Evolutionary conservation across 371 early-diverging fungal species (phyloP).

Genomic region (Mortierella sp.): DNA sequence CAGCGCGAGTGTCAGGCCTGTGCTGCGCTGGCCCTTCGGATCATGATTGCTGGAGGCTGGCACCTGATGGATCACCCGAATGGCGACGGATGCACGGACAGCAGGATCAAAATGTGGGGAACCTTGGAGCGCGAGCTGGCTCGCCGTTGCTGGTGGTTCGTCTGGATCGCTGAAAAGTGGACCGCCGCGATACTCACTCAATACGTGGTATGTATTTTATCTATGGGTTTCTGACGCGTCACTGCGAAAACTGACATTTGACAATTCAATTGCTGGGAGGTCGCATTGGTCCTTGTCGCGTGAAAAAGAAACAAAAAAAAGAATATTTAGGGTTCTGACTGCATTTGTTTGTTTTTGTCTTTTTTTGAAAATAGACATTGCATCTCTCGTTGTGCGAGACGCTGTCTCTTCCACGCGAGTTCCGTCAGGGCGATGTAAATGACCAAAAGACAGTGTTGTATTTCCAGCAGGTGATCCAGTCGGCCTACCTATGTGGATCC

Average conservation of each 20-base stretch:
- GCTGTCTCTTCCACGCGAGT: slow-evolving; percentile 48
- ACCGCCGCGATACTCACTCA: slow-evolving; percentile 53
- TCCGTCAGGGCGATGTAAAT: slow-evolving; percentile 39
- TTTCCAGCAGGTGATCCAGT: slow-evolving; percentile 42
- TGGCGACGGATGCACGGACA: slow-evolving; percentile 57
- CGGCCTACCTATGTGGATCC: slow-evolving; percentile 46
- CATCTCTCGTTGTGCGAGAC: slow-evolving; percentile 57
- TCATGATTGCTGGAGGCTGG: slow-evolving; percentile 59
- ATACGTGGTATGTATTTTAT: slow-evolving; percentile 46
- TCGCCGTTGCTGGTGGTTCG: slow-evolving; percentile 58
- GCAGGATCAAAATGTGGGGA: slow-evolving; percentile 57
- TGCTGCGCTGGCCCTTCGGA: slow-evolving; percentile 50
- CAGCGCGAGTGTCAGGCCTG: slow-evolving; percentile 57
- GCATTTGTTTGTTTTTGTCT: neutral
- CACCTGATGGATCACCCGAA: slow-evolving; percentile 57
- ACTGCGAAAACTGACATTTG: neutral
- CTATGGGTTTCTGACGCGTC: neutral
- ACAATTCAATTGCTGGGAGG: neutral
- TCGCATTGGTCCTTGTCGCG: neutral
- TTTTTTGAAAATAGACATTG: slow-evolving; percentile 29
- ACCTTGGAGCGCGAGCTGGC: slow-evolving; percentile 58
- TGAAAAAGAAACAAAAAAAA: neutral
- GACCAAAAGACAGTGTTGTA: slow-evolving; percentile 35
- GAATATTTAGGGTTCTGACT: neutral
- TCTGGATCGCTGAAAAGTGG: slow-evolving; percentile 57